Conservation (phyloP, 164 flowering plant species). For the Dillenia turbinata region DNA sequence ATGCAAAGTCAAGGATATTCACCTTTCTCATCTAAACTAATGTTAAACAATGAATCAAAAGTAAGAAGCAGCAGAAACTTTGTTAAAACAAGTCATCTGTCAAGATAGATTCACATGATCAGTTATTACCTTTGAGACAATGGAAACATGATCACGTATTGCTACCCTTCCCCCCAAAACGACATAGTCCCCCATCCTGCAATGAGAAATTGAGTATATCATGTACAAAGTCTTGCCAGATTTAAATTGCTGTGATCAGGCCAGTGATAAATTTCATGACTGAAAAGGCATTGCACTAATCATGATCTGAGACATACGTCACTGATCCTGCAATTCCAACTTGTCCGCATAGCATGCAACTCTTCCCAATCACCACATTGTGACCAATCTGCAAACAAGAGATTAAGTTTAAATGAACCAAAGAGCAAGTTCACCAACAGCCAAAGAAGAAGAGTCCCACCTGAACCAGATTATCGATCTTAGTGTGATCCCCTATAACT, state of each 20-base stretch:
- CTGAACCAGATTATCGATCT: constrained; percentile 95
- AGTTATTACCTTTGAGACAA: constrained; percentile 65
- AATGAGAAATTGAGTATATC: neutral
- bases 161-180: constrained; percentile 85
- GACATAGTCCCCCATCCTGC: constrained; percentile 79
- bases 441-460: constrained; percentile 27
- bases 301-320: constrained; percentile 45
- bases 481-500: constrained; percentile 64
- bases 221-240: too few species aligned
- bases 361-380: constrained; percentile 75
- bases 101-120: neutral
- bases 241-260: too few species aligned
- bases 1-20: too few species aligned
- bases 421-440: constrained; percentile 2
- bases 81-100: too few species aligned
- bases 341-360: constrained; percentile 95
- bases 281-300: too few species aligned
- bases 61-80: too few species aligned
- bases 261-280: too few species aligned
- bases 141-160: constrained; percentile 80
- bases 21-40: too few species aligned
- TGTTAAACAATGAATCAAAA: too few species aligned
- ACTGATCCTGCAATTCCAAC: constrained; percentile 96
- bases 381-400: constrained; percentile 74
- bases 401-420: neutral